Base-by-base conservation (phyloP, 2,329 filamentous ascomycete species). In the Ophiognomonia clavigignenti-juglandacearum region DNA sequence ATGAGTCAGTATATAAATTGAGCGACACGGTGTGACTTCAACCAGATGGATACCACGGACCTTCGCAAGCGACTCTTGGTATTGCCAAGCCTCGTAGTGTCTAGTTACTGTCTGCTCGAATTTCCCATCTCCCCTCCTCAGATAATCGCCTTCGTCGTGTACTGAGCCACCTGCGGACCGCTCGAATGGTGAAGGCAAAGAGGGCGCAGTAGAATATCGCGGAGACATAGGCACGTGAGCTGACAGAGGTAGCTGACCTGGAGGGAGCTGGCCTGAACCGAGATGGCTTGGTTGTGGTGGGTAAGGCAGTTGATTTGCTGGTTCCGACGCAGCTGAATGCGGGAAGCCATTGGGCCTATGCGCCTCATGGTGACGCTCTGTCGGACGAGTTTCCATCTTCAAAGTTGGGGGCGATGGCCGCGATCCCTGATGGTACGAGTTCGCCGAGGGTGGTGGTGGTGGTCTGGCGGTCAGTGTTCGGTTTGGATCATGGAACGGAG, bases 71-170 rank as follows among this genome's bases (percentile, higher is more conserved):
- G 70, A 71, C 39, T 80, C 77, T 24, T 69, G 64, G 46, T 81
- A 81, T 27, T 66, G 70, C 71, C 73, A 78, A 13, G 69, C 68
- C 53, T 80, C 74, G 24, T 77, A 72, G 46, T 74, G 71, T 37
- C 73, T 66, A 46, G 70, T 69, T 2, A 75, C 57, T 3, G 69
- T 63, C 27, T 64, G 57, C 18, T 78, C 73, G 46, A 75, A 77
- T 40, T 63, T 59, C 18, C 53, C 52, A 2, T 53, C 44, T 18
- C 54, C 50, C n/a, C 55, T 48, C 18, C 52, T 54, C 39, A 48
- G 62, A 43, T 71, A 74, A 3, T 77, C 69, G 3, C 55, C 62
- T 13, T 75, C 72, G 4, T 79, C 75, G 35, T 73, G 70, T 6
- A 66, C 52, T 9, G 34, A 18, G 5, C 67, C 62, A 3, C 70